phyloP scores from a whole-genome alignment of 176 grass and related monocot species.

The Urochloa ruziziensis region DNA sequence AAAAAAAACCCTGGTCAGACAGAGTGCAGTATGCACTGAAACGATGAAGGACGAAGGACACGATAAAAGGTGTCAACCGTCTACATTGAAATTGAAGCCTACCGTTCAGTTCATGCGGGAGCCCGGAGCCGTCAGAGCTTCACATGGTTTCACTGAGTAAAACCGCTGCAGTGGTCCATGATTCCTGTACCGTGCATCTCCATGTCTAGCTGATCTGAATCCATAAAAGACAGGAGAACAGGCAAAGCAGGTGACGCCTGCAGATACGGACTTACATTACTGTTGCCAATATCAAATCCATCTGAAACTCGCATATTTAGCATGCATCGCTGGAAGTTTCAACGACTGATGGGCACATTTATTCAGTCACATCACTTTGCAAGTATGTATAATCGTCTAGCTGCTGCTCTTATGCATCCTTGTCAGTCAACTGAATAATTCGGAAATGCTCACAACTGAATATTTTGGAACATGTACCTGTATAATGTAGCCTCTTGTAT shows the following conservation, averaged over 20 bases:
- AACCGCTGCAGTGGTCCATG: conserved; percentile 19
- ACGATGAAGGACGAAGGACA: not conserved
- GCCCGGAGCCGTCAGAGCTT: conserved; percentile 20
- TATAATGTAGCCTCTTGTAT: not conserved
- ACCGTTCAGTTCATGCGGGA: not conserved
- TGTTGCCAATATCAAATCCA: not conserved
- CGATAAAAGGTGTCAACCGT: not conserved
- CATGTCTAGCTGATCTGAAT: not conserved
- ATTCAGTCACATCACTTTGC: not conserved
- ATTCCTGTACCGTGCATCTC: not conserved
- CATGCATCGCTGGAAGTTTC: conserved; percentile 7
- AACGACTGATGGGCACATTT: not conserved
- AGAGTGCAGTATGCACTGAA: not conserved
- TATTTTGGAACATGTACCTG: not conserved
- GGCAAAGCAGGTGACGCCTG: not conserved
- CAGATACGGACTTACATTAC: not conserved
- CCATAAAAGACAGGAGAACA: not conserved
- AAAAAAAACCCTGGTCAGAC: too few relatives aligned
- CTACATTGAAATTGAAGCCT: conserved; percentile 13
- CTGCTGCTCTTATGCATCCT: not conserved
- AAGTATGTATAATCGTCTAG: not conserved
- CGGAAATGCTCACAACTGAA: not conserved
- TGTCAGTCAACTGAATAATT: conserved; percentile 1
- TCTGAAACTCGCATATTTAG: conserved; percentile 16
- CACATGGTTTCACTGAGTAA: conserved; percentile 39